Evolutionary conservation across 2,329 filamentous ascomycete species (phyloP), one percentile per base, ranked within the genome.

Genomic region (Kalaharituber pfeilii): DNA sequence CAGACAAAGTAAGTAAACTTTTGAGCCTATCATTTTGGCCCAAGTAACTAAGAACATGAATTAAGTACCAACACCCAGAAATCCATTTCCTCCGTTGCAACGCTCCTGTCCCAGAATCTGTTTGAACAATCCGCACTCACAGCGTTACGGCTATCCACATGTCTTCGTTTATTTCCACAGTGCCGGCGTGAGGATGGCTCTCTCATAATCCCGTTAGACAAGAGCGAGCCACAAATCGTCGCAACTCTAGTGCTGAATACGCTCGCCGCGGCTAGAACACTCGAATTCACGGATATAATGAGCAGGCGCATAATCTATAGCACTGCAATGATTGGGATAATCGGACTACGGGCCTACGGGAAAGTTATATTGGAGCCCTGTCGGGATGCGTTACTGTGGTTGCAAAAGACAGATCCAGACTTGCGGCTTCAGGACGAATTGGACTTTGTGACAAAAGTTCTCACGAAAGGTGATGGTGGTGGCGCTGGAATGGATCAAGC

Each of bases 381-480:
- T 18, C 4, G 33, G 33, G 18, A 47, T 15, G 15, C 18, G 13
- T 13, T 47, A 11, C 18, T 11, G 3, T 47, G 42, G 42, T 4
- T 47, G 15, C n/a, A 25, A 11, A 18, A 11, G 15, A 15, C 18
- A 22, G 42, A 47, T 20, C 5, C 5, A 27, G 24, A 45, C 20
- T 42, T 53, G 27, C 53, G 57, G 36, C 53, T 59, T n/a, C 33
- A 51, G 49, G 47, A 52, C 33, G 58, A 61, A 18, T 49, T 59
- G 36, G 56, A 61, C 33, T 51, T 61, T 29, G 51, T 53, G 24
- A 53, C 55, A 42, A 55, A 55, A 15, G 58, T 53, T 42, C 55
- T 60, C 33, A 53, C 57, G 7, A 52, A 53, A 51, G 57, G 56
- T 20, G 55, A 57, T 42, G 57, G 57, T 8, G 53, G 57, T 30